phyloP scores from a whole-genome alignment of 2,329 filamentous ascomycete species.

The Penicillium italicum region DNA sequence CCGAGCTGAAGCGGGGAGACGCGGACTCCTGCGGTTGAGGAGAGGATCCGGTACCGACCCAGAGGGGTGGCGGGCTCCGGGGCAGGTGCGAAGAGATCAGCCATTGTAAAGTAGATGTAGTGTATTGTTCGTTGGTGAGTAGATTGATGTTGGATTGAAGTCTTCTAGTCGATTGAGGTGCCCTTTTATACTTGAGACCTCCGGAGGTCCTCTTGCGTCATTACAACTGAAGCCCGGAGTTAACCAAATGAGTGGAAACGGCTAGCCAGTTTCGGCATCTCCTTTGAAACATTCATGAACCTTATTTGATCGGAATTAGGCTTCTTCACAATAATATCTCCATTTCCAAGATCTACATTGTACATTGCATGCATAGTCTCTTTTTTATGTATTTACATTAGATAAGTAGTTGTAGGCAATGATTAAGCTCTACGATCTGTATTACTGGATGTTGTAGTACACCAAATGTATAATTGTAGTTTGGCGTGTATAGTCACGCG shows the following conservation, averaged over 20 bases:
- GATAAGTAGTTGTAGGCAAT: neutral
- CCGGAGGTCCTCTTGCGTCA: neutral
- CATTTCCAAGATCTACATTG: neutral
- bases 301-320: neutral
- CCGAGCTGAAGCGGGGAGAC: conserved; percentile 60
- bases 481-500: neutral
- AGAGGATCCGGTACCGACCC: conserved; percentile 62
- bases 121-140: neutral
- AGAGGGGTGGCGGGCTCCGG: conserved; percentile 58
- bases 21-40: conserved; percentile 61
- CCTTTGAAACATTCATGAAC: neutral
- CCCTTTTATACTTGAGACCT: conserved; percentile 2
- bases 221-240: neutral
- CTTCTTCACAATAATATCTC: neutral
- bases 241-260: neutral
- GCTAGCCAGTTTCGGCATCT: neutral
- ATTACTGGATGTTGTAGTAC: neutral
- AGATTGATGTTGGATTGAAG: neutral
- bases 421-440: neutral
- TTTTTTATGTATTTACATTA: no score
- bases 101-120: conserved; percentile 21
- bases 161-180: neutral
- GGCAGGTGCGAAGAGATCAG: conserved; percentile 37
- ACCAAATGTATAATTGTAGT: neutral
- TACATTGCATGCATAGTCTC: neutral